Conservation (phyloP, 305 asterid genomes). For the Fraxinus floribunda region DNA sequence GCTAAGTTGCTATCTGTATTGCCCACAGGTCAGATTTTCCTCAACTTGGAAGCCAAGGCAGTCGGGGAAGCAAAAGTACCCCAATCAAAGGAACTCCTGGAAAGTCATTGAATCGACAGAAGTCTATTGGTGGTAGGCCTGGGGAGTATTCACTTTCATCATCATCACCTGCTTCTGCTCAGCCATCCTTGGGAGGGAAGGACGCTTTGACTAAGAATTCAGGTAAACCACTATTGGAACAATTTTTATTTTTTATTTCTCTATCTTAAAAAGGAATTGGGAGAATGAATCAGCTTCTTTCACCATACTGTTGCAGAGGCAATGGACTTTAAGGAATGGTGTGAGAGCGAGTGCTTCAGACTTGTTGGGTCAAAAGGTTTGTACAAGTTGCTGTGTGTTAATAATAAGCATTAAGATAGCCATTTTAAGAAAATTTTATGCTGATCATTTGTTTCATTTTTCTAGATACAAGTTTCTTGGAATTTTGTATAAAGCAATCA, state of each 20-base stretch:
- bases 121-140: conserved; percentile 51
- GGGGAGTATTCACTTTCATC: conserved; percentile 44
- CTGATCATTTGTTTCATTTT: conserved; percentile 15
- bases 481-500: conserved; percentile 66
- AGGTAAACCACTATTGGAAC: conserved; percentile 39
- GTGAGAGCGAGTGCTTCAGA: conserved; percentile 81
- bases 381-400: background rate
- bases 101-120: conserved; percentile 55
- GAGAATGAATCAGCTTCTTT: conserved; percentile 5
- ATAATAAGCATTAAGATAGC: background rate
- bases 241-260: background rate
- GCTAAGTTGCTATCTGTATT: background rate
- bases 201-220: conserved; percentile 53
- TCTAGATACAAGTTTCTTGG: conserved; percentile 72
- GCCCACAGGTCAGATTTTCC: conserved; percentile 74
- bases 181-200: conserved; percentile 49
- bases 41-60: conserved; percentile 55
- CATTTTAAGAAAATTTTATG: background rate
- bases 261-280: background rate
- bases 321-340: conserved; percentile 82
- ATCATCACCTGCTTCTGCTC: conserved; percentile 51
- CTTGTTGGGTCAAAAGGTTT: conserved; percentile 74
- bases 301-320: conserved; percentile 63
- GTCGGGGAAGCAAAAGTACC: conserved; percentile 56
- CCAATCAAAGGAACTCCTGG: conserved; percentile 57